Evolutionary conservation across 106 monocot species (phyloP).

Genomic region (Vanilla planifolia): DNA sequence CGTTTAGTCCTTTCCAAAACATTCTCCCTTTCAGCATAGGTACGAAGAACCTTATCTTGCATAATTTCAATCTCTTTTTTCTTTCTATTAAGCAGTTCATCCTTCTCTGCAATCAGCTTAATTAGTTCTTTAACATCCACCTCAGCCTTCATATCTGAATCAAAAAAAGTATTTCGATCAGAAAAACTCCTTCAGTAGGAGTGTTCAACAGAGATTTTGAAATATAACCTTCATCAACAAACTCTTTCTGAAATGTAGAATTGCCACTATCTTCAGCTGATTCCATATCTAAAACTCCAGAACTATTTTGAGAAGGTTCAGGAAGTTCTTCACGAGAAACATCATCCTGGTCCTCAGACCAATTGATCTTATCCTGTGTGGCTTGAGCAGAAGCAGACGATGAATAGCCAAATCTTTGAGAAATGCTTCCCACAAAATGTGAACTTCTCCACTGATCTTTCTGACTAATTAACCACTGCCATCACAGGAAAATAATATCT

Average conservation of each 20-base stretch:
- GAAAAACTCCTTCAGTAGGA: conserved; percentile 11
- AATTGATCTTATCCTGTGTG: conserved; percentile 18
- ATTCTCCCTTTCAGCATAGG: conserved; percentile 57
- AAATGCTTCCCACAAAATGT: not conserved
- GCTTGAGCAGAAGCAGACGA: conserved; percentile 52
- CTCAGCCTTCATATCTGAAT: conserved; percentile 27
- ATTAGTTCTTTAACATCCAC: conserved; percentile 26
- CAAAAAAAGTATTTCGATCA: conserved; percentile 21
- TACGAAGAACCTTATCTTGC: conserved; percentile 51
- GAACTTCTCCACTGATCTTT: conserved; percentile 13
- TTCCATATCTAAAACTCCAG: too few species aligned
- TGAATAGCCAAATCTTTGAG: conserved; percentile 49
- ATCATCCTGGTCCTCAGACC: not conserved
- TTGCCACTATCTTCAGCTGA: conserved; percentile 2
- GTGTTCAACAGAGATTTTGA: not conserved
- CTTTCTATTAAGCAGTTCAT: conserved; percentile 32
- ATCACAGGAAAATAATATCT: too few species aligned
- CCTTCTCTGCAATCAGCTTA: conserved; percentile 39
- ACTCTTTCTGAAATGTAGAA: conserved; percentile 14
- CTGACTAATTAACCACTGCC: conserved; percentile 10
- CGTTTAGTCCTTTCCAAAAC: conserved; percentile 47
- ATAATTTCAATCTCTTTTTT: conserved; percentile 39
- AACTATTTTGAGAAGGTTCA: too few species aligned
- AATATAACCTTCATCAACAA: conserved; percentile 13
- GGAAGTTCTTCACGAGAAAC: not conserved